A percentile compares a stretch with the other conserved stretches of the same genome.
Evolutionary conservation across 1,284 basidiomycete genomes (phyloP).

Genomic region (Gomphus bonarii): DNA sequence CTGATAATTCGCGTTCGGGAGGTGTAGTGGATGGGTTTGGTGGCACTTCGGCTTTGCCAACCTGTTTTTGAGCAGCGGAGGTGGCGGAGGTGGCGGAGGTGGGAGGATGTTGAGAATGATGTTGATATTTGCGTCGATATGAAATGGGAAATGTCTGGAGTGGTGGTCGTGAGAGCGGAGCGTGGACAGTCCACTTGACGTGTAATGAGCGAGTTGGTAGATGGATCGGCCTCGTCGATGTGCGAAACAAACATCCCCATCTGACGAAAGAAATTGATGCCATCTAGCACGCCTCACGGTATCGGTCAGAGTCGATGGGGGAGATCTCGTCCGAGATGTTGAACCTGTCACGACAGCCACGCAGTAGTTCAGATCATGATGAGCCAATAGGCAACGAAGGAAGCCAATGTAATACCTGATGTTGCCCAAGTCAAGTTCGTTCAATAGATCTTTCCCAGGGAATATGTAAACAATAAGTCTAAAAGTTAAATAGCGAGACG

Average conservation of each 20-base stretch:
- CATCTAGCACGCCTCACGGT: neutral
- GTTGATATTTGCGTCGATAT: neutral
- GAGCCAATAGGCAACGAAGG: neutral
- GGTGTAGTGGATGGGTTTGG: neutral
- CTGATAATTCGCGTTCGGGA: slow-evolving; percentile 7
- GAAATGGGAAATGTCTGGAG: neutral
- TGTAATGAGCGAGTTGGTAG: neutral
- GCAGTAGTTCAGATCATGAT: neutral
- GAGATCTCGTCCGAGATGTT: neutral
- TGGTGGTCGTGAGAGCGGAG: neutral
- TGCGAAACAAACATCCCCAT: neutral
- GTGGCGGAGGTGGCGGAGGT: neutral
- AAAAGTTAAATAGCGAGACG: neutral
- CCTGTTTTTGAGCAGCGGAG: neutral
- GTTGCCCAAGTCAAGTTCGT: neutral
- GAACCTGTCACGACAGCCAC: neutral
- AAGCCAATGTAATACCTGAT: neutral
- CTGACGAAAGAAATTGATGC: neutral
- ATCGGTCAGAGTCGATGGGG: neutral
- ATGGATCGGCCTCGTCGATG: neutral
- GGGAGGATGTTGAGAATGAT: neutral
- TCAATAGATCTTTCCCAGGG: neutral
- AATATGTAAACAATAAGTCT: neutral
- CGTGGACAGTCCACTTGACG: neutral
- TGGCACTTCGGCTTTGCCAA: neutral